These are phyloP conservation scores for Salix arbutifolia DNA, from an alignment of 345 rosid species.

Conservation along the genomic window DNA sequence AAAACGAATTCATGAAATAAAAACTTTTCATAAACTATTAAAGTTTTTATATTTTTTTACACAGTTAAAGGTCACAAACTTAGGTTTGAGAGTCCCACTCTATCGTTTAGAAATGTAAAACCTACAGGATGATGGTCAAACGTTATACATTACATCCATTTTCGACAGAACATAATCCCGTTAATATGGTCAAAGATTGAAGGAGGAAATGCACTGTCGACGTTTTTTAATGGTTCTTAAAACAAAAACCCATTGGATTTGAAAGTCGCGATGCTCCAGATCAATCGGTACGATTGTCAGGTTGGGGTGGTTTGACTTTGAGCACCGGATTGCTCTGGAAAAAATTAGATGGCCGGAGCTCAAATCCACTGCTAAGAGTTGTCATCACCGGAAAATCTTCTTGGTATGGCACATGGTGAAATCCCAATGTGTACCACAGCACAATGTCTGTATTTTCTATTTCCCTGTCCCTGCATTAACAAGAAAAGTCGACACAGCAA, in stretches of 20 bases:
- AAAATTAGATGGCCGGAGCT: conserved; percentile 19
- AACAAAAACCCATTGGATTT: conserved; percentile 7
- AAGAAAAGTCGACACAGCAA: neutral
- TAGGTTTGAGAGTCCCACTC: too few relatives aligned
- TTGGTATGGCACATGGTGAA: conserved; percentile 32
- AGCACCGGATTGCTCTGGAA: conserved; percentile 16
- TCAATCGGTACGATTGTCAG: neutral
- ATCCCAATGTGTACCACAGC: conserved; percentile 29
- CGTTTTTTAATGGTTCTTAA: conserved; percentile 6
- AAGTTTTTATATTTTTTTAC: too few relatives aligned
- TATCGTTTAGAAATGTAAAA: too few relatives aligned
- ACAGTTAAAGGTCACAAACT: too few relatives aligned
- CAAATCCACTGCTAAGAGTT: conserved; percentile 15
- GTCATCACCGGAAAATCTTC: conserved; percentile 34
- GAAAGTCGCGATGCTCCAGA: neutral
- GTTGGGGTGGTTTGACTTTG: conserved; percentile 2
- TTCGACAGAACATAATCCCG: too few relatives aligned
- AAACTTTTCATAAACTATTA: too few relatives aligned
- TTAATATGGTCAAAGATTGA: too few relatives aligned
- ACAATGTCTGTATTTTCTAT: conserved; percentile 30
- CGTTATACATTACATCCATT: too few relatives aligned
- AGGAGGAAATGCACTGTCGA: neutral
- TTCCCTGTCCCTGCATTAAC: conserved; percentile 8
- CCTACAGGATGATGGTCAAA: too few relatives aligned
- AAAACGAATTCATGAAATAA: too few relatives aligned